Base-by-base conservation (phyloP, 2,329 filamentous ascomycete species). In the Fusarium scirpi region DNA sequence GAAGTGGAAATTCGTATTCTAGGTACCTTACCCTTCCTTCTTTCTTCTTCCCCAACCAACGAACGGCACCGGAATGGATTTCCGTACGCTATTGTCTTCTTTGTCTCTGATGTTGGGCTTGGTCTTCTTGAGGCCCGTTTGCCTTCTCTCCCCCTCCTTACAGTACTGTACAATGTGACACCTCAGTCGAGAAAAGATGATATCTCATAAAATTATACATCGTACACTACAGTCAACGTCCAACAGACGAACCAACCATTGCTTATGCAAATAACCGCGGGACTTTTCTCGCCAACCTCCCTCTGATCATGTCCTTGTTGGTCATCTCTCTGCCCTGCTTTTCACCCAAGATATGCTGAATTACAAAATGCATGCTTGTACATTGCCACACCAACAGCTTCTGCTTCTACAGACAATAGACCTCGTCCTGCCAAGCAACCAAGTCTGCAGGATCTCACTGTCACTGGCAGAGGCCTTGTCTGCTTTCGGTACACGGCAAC, bases 401-500 rank as follows among this genome's bases (percentile, higher is more conserved):
- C 13, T 38, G 34, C 34, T 38, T 38, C 34, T 25, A 18, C 41
- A 41, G 24, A 27, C 24, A 6, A 18, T 41, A 8, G 32, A 41
- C 49, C 24, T 41, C 24, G 49, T 27, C 44, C 16, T 24, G 22
- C 49, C 24, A 46, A 38, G 18, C 20, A 52, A 49, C 43, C 20
- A 43, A 47, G 34, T 59, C 46, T 70, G 67, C 67, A 70, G 63
- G 32, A 68, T 71, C 67, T 71, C 41, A 24, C 32, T 60, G 24
- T 44, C 40, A 32, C 30, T 32, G 8, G 16, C 38, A 52, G 24
- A 41, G 22, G 10, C 24, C 38, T 24, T 57, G 30, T 15, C 30
- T 49, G 15, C 5, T 38, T 24, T 40, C 27, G 32, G 30, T 27
- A 27, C 49, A 43, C 49, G 49, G 34, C 49, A 53, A n/a, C 34